Evolutionary conservation across 768 basidiomycete genomes (phyloP).

Genomic region (Boletus sp.): DNA sequence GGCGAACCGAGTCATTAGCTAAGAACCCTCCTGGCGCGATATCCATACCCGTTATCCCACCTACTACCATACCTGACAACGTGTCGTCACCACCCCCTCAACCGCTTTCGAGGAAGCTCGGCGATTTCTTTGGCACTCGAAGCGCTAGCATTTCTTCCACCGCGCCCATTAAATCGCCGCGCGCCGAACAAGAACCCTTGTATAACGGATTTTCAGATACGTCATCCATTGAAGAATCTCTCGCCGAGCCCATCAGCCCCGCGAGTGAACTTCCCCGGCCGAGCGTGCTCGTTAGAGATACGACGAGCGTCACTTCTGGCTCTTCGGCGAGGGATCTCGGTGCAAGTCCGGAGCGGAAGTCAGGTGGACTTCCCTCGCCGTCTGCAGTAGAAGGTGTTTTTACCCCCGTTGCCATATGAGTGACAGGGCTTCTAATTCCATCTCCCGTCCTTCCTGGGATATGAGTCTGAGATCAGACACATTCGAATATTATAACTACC

Average conservation of each 20-base stretch:
- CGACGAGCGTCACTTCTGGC: constrained; percentile 27
- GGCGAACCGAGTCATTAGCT: constrained; percentile 45
- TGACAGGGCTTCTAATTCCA: constrained; percentile 17
- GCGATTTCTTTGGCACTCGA: constrained; percentile 66
- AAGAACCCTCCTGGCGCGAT: constrained; percentile 29
- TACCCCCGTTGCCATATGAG: constrained; percentile 31
- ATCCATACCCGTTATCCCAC: constrained; percentile 25
- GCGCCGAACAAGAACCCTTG: constrained; percentile 25
- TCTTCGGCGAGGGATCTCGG: constrained; percentile 27
- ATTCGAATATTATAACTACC: constrained; percentile 18
- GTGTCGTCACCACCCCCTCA: constrained; percentile 33
- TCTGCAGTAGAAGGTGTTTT: constrained; percentile 19
- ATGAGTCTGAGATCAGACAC: constrained; percentile 7
- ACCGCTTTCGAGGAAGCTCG: constrained; percentile 63
- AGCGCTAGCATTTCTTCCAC: constrained; percentile 49
- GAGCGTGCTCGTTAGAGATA: constrained; percentile 31
- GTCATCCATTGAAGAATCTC: constrained; percentile 38
- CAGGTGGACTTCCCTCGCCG: constrained; percentile 9
- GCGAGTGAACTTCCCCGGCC: constrained; percentile 26
- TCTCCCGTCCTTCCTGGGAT: constrained; percentile 5
- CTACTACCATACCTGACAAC: constrained; percentile 20
- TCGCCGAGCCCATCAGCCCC: constrained; percentile 35
- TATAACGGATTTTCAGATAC: constrained; percentile 33
- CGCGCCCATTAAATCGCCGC: constrained; percentile 24
- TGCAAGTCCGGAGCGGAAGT: constrained; percentile 30